Percentiles rank a stretch among this genome's conserved stretches.
Evolutionary conservation across 805 yeast genomes (phyloP).

Genomic region (Candida sphagnicola): DNA sequence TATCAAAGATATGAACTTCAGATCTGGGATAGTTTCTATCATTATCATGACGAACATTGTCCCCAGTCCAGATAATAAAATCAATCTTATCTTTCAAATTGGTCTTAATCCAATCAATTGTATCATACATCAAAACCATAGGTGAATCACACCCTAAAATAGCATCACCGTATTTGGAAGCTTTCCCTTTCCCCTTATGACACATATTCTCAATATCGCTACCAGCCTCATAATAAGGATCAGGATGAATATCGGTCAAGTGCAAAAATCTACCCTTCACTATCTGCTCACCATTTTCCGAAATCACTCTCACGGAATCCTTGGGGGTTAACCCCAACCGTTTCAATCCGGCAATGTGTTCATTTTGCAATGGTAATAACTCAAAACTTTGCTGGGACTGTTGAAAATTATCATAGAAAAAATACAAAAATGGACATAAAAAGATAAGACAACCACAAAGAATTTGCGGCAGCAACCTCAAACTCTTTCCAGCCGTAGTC

Average conservation of each 20-base stretch:
- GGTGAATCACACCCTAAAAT: slow-evolving; percentile 78
- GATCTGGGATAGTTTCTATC: slow-evolving; percentile 73
- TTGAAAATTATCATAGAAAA: background rate
- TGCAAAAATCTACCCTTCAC: slow-evolving; percentile 81
- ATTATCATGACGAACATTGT: slow-evolving; percentile 80
- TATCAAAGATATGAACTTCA: slow-evolving; percentile 63
- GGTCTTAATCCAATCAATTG: slow-evolving; percentile 62
- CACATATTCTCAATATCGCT: slow-evolving; percentile 46
- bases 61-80: slow-evolving; percentile 90
- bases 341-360: slow-evolving; percentile 3
- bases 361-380: background rate
- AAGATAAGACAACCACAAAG: background rate
- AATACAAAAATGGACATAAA: background rate
- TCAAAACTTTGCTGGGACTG: background rate
- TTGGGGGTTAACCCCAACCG: slow-evolving; percentile 33
- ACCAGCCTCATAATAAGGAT: slow-evolving; percentile 57
- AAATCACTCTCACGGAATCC: slow-evolving; percentile 20
- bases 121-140: slow-evolving; percentile 51
- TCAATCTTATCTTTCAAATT: slow-evolving; percentile 74
- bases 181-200: slow-evolving; percentile 53
- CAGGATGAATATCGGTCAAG: slow-evolving; percentile 85
- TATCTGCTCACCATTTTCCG: slow-evolving; percentile 20
- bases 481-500: background rate
- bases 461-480: background rate
- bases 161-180: slow-evolving; percentile 73